Percentiles rank a stretch among this genome's conserved stretches.
Evolutionary conservation across 805 yeast genomes (phyloP).

Genomic region (Limtongia smithiae): DNA sequence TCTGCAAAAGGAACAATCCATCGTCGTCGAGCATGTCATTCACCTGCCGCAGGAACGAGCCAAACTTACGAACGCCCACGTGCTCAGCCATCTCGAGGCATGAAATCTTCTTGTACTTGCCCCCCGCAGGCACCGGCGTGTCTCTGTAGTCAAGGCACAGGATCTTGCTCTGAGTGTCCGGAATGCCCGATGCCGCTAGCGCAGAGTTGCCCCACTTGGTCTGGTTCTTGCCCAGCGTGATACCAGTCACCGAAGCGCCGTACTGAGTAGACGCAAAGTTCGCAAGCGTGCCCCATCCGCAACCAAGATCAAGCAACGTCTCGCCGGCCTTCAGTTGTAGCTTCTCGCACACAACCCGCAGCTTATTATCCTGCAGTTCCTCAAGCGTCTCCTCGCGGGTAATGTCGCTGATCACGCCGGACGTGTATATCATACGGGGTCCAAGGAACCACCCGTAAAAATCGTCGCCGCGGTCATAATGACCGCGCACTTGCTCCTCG

Average conservation of each 20-base stretch:
- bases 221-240: constrained; percentile 86
- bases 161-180: constrained; percentile 65
- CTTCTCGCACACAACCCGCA: constrained; percentile 83
- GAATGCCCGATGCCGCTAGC: constrained; percentile 64
- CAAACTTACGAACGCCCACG: constrained; percentile 84
- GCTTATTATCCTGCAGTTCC: constrained; percentile 80
- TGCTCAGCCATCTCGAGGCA: constrained; percentile 96
- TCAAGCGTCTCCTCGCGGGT: constrained; percentile 64
- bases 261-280: constrained; percentile 75
- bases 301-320: constrained; percentile 75
- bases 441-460: constrained; percentile 92
- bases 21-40: constrained; percentile 87
- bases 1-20: constrained; percentile 81
- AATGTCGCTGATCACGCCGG: constrained; percentile 76
- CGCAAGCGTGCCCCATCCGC: constrained; percentile 96
- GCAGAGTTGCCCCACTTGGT: constrained; percentile 81
- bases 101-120: constrained; percentile 76
- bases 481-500: constrained; percentile 94
- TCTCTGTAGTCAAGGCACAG: constrained; percentile 88
- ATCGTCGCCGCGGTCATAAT: constrained; percentile 94
- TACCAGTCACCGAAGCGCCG: constrained; percentile 84
- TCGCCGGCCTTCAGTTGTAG: constrained; percentile 72
- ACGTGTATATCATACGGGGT: constrained; percentile 90
- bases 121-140: constrained; percentile 65
- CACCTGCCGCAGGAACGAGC: constrained; percentile 72